Conservation (phyloP, 2,329 filamentous ascomycete genomes). For the Neofusicoccum ribis region DNA sequence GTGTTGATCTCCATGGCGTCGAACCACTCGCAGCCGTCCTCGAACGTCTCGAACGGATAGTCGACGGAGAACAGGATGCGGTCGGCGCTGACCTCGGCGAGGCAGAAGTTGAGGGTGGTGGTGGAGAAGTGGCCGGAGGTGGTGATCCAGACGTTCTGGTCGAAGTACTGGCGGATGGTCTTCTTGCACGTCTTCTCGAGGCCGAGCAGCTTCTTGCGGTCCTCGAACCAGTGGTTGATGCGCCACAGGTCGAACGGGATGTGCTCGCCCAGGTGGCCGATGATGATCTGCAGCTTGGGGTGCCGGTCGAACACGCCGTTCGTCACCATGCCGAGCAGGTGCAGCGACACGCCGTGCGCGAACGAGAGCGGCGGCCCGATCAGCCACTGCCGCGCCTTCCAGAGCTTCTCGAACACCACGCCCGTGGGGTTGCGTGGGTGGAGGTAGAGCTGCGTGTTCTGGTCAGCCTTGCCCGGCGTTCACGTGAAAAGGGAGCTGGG, state of each 20-base stretch:
- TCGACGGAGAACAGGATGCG: conserved; percentile 46
- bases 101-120: conserved; percentile 42
- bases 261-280: conserved; percentile 47
- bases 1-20: conserved; percentile 20
- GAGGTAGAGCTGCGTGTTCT: conserved; percentile 28
- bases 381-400: conserved; percentile 31
- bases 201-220: conserved; percentile 41
- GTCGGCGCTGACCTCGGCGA: conserved; percentile 41
- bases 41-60: conserved; percentile 29
- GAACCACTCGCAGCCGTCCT: conserved; percentile 34
- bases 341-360: conserved; percentile 47
- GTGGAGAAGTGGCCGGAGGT: conserved; percentile 47
- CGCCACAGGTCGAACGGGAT: conserved; percentile 45
- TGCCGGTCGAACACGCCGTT: conserved; percentile 47
- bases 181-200: conserved; percentile 28
- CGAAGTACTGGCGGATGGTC: conserved; percentile 42
- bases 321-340: conserved; percentile 48
- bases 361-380: conserved; percentile 35
- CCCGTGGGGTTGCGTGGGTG: conserved; percentile 36
- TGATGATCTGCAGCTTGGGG: conserved; percentile 44
- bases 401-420: conserved; percentile 29
- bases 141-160: conserved; percentile 44
- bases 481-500: too few relatives aligned
- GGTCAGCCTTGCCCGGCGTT: too few relatives aligned
- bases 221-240: conserved; percentile 47